Conservation (phyloP, 108 stramenopile species). For the Cyclostephanos tholiformis region DNA sequence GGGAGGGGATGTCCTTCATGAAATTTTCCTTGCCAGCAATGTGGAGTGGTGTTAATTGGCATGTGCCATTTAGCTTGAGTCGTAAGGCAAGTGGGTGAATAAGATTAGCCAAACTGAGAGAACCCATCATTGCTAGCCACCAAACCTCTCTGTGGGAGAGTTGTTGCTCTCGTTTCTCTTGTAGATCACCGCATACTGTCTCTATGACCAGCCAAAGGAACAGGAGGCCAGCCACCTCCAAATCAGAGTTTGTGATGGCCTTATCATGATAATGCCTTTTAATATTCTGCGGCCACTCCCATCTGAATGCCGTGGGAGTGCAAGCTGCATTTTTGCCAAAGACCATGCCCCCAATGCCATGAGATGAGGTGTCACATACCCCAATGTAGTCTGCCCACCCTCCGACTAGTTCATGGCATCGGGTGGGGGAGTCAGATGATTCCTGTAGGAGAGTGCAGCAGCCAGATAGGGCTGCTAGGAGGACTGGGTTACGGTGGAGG, state of each 20-base stretch:
- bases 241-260: conserved; percentile 42
- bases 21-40: conserved; percentile 23
- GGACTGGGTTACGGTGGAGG: background rate
- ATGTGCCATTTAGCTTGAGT: background rate
- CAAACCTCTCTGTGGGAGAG: conserved; percentile 27
- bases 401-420: conserved; percentile 11
- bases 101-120: conserved; percentile 1
- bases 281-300: conserved; percentile 40
- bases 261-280: conserved; percentile 11
- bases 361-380: too few species aligned
- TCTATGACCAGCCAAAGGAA: conserved; percentile 37
- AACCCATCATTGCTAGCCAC: conserved; percentile 10
- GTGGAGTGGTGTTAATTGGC: conserved; percentile 23
- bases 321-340: background rate
- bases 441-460: conserved; percentile 2
- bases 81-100: conserved; percentile 16
- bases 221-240: conserved; percentile 41
- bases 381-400: conserved; percentile 1
- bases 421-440: conserved; percentile 5
- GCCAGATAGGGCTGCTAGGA: background rate
- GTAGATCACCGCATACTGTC: background rate
- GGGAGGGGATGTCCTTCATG: conserved; percentile 36
- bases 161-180: conserved; percentile 9
- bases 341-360: conserved; percentile 8
- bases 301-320: conserved; percentile 23